phyloP scores from a whole-genome alignment of 768 basidiomycete species.

The Leccinum fibrillosum region DNA sequence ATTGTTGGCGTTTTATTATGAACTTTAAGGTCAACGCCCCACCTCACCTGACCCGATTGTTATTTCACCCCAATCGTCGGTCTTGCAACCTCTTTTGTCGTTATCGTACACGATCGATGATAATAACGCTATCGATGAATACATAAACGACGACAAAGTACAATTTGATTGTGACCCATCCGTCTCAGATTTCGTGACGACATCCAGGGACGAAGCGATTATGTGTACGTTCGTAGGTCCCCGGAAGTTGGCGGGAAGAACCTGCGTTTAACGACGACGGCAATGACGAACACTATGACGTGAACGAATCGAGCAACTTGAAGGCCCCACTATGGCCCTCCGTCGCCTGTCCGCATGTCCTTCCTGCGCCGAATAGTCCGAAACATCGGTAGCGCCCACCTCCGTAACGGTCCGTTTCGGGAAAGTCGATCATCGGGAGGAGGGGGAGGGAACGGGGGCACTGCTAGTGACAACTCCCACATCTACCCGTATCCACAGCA shows the following conservation, averaged over 20 bases:
- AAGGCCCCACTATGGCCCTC: not conserved
- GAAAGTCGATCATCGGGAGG: conserved; percentile 4
- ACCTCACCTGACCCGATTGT: not conserved
- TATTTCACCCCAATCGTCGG: conserved; percentile 3
- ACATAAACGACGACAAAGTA: not conserved
- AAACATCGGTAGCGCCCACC: not conserved
- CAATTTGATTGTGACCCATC: not conserved
- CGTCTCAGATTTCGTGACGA: not conserved
- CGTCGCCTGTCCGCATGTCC: conserved; percentile 10
- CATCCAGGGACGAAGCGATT: not conserved
- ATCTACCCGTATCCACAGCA: not conserved
- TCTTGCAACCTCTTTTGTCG: not conserved
- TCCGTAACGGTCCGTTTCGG: not conserved
- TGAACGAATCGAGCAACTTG: not conserved
- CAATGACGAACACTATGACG: not conserved
- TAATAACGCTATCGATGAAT: not conserved
- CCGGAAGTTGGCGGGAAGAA: not conserved
- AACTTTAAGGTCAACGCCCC: not conserved
- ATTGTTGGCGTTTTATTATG: not conserved
- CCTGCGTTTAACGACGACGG: not conserved
- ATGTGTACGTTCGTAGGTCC: not conserved
- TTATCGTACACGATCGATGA: not conserved
- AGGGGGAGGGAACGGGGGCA: not conserved
- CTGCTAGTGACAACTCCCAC: not conserved
- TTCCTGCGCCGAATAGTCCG: not conserved